Conservation (phyloP, 2,329 filamentous ascomycete species). For the Trichophyton verrucosum region DNA sequence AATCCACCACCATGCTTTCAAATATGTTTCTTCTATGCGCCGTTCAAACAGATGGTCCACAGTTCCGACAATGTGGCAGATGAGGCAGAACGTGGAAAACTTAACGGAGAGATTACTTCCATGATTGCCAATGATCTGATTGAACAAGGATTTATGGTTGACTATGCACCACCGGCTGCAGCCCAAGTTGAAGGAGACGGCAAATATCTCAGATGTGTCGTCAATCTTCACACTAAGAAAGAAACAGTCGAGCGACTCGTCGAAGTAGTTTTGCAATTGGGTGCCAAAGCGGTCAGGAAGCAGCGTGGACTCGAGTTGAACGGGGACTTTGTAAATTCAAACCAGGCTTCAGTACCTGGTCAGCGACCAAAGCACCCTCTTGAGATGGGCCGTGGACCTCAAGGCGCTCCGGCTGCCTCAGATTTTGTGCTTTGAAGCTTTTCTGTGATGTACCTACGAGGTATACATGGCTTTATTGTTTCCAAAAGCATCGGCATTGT, state of each 20-base stretch:
- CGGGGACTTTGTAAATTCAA: background rate
- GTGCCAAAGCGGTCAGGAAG: constrained; percentile 22
- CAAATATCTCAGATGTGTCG: constrained; percentile 57
- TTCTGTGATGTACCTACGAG: background rate
- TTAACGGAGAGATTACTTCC: constrained; percentile 46
- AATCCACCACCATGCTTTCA: constrained; percentile 80
- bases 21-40: constrained; percentile 84
- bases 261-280: constrained; percentile 43
- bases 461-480: background rate
- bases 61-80: constrained; percentile 19
- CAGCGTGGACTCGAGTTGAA: constrained; percentile 8
- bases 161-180: constrained; percentile 45
- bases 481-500: background rate
- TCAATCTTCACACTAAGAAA: constrained; percentile 48
- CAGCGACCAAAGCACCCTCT: constrained; percentile 18
- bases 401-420: background rate
- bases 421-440: background rate
- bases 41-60: constrained; percentile 39
- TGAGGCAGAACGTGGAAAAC: constrained; percentile 28
- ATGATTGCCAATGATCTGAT: constrained; percentile 45
- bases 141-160: constrained; percentile 54
- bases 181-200: constrained; percentile 44
- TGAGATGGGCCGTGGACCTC: constrained; percentile 25
- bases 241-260: constrained; percentile 53
- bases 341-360: background rate